Base-by-base conservation (phyloP, 2,329 filamentous ascomycete species). In the Myriosclerotinia duriaeana region DNA sequence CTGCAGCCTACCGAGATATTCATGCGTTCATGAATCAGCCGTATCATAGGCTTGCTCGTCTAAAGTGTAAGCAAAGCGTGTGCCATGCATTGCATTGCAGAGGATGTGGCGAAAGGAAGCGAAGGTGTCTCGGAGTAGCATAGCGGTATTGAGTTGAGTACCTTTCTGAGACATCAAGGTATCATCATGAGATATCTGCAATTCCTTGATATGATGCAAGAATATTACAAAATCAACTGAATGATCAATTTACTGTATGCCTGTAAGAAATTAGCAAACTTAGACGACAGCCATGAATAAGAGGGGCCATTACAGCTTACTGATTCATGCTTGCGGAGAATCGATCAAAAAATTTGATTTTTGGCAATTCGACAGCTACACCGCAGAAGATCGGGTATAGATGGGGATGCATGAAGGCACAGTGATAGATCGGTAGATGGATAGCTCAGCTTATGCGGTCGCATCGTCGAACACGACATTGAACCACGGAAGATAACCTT, bases 41-140 rank as follows among this genome's bases (percentile, higher is more conserved):
- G 38, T 60, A 38, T 22, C 14, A 60, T 38, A 60, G 30, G 42
- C 14, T 60, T 60, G 30, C 56, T 60, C 56, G 44, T 60, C 5
- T 48, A 46, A 15, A 9, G n/a, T 59, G 17, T 38, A 34, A 60
- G 42, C 30, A 36, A 36, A 22, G 11, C 26, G 34, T 34, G 26
- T 46, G 42, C 22, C 17, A 59, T 48, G 26, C 42, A 36, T 46
- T 26, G 11, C n/a, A 22, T 5, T 26, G 26, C 26, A 26, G 26
- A 60, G 12, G 22, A 17, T 38, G 12, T 48, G 56, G 56, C 42
- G 15, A 22, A 20, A 22, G 38, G 12, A 60, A 15, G 1, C 5
- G 42, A 11, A 7, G 17, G 6, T 14, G 40, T 38, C 30, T 20
- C 6, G 36, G 30, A 12, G 20, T 48, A 48, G 14, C 20, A 46